A percentile compares a stretch with the other conserved stretches of the same genome.
Evolutionary conservation across 2,329 filamentous ascomycete genomes (phyloP).

Genomic region (Scedosporium boydii): DNA sequence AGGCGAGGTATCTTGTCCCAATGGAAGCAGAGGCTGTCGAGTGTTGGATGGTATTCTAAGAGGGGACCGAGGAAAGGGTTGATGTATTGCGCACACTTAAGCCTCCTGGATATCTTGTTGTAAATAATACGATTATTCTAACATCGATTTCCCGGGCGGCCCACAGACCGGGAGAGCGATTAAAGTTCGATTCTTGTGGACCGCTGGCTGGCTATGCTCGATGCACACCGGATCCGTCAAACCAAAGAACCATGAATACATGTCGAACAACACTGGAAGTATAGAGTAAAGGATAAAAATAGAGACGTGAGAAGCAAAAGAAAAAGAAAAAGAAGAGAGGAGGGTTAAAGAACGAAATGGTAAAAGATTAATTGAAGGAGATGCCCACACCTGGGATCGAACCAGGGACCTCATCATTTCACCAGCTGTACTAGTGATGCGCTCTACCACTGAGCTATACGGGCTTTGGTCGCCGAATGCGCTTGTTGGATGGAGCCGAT

Average conservation of each 20-base stretch:
- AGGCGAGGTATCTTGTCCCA: conserved; percentile 3
- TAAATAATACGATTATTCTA: too few species aligned
- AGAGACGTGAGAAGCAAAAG: neutral
- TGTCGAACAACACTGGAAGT: neutral
- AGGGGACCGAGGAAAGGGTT: neutral
- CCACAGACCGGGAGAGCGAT: too few species aligned
- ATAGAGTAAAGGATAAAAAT: neutral
- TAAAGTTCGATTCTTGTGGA: too few species aligned
- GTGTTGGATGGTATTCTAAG: neutral
- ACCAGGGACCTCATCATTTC: conserved; percentile 2
- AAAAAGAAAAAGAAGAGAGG: neutral
- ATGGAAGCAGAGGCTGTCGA: conserved; percentile 1
- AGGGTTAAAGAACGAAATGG: too few species aligned
- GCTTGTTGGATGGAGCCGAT: neutral
- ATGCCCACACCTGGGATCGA: conserved; percentile 1
- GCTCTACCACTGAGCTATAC: conserved; percentile 4
- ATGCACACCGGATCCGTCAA: too few species aligned
- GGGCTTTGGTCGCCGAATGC: neutral
- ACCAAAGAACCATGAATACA: neutral
- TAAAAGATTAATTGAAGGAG: neutral
- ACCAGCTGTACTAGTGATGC: conserved; percentile 1
- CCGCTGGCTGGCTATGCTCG: too few species aligned
- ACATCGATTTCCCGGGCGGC: too few species aligned
- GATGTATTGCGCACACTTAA: neutral
- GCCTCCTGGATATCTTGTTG: too few species aligned